Conservation (phyloP, 169 alveolate species). For the Babesia ovata region DNA sequence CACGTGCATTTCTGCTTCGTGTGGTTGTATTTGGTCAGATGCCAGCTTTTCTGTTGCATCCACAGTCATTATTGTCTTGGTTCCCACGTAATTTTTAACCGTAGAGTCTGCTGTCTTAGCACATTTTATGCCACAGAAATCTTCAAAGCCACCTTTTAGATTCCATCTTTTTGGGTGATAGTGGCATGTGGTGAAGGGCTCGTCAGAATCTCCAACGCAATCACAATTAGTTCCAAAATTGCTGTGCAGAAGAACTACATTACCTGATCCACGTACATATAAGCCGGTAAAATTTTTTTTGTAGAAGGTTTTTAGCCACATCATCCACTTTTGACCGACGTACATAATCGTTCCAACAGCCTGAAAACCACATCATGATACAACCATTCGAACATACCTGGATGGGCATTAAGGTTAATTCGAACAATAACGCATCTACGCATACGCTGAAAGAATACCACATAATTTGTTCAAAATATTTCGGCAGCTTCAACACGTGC, state of each 20-base stretch:
- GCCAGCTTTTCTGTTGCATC: no score
- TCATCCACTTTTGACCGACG: neutral
- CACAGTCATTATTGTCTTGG: no score
- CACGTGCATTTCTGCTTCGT: no score
- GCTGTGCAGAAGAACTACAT: no score
- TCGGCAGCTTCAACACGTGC: conserved; percentile 74
- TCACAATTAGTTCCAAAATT: neutral
- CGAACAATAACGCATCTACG: conserved; percentile 74
- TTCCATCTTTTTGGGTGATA: neutral
- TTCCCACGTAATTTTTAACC: no score
- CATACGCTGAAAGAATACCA: conserved; percentile 67
- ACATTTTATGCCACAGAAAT: no score
- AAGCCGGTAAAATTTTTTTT: neutral
- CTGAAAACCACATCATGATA: neutral
- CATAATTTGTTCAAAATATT: conserved; percentile 69
- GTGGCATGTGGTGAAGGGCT: neutral
- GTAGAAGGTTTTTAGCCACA: neutral
- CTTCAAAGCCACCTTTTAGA: neutral
- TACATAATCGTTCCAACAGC: conserved; percentile 29
- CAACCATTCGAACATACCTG: conserved; percentile 35
- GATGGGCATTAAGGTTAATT: conserved; percentile 75
- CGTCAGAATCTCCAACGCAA: neutral
- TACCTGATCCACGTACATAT: no score
- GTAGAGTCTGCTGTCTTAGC: no score
- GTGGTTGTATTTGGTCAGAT: no score